Evolutionary conservation across 1,284 basidiomycete species (phyloP), one percentile per base, ranked within the genome.

Genomic region (Sanghuangporus baumii): DNA sequence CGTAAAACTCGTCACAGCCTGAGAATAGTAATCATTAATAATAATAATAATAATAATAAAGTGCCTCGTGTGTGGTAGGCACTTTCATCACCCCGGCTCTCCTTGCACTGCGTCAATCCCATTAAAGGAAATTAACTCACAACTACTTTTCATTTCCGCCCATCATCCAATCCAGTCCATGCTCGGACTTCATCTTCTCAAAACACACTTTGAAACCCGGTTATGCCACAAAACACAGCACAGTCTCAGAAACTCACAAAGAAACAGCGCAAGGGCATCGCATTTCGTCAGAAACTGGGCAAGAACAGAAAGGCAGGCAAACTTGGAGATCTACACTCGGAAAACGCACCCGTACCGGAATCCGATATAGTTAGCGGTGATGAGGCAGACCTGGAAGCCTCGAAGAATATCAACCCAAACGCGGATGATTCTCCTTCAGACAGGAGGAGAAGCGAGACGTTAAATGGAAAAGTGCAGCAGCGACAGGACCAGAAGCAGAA

Each of bases 251-350:
- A 65, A 47, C 63, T 66, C 34, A 63, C 67, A 38, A 67, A 67
- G 47, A 67, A 67, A 50, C 65, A 67, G 47, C 47, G 61, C 54
- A 67, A 67, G 48, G 63, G 60, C 3, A 60, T 66, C 36, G 66
- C 63, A 5, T 67, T 67, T 43, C 66, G 65, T 34, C 54, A 65
- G 23, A 66, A 60, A 51, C 6, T 34, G 2, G 14, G 14, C 20
- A 34, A 37, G 67, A 68, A 58, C 57, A 67, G 23, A 67, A 68
- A 60, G 61, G 63, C 14, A 65, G 61, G 14, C 36, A 46, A 62
- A 59, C 37, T 57, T 41, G 46, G 23, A 18, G 62, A 57, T 36
- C 57, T 5, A 31, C 26, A 31, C 26, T 31, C 60, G 26, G 52
- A 43, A n/a, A 64, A 65, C 57, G 47, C 63, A 18, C 58, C 57